A percentile compares a stretch with the other conserved stretches of the same genome.
Evolutionary conservation across 768 basidiomycete species (phyloP).

Genomic region (Russula sp.): DNA sequence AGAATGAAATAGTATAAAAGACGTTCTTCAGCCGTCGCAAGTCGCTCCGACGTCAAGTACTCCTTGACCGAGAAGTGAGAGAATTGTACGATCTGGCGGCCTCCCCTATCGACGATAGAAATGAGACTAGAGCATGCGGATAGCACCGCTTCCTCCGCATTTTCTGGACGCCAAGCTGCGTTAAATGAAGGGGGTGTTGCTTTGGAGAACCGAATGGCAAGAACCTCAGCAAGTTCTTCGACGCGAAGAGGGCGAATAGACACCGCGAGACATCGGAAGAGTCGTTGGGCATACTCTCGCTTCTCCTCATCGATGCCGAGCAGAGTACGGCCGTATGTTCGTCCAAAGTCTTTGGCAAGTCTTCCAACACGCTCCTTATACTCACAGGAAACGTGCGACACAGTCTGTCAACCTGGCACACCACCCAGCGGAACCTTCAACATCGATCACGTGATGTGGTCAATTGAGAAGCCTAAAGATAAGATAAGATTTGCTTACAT

Average conservation of each 20-base stretch:
- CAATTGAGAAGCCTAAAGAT: background rate
- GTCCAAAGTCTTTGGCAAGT: background rate
- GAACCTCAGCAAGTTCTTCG: constrained; percentile 14
- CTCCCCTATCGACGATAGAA: background rate
- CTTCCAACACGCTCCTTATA: background rate
- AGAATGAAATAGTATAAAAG: constrained; percentile 18
- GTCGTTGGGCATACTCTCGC: background rate
- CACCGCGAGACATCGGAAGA: constrained; percentile 7
- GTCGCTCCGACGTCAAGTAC: constrained; percentile 20
- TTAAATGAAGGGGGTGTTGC: too few species aligned
- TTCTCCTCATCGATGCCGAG: background rate
- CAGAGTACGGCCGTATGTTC: background rate
- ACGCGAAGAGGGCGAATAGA: constrained; percentile 13
- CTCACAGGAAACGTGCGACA: background rate
- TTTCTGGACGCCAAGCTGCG: constrained; percentile 3
- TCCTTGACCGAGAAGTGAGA: constrained; percentile 24
- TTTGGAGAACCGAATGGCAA: constrained; percentile 16
- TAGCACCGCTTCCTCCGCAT: background rate
- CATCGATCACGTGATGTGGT: background rate
- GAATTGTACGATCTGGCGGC: background rate
- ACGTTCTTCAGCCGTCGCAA: background rate
- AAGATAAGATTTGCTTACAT: constrained; percentile 2
- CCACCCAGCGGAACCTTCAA: background rate
- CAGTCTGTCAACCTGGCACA: background rate
- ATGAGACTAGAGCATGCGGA: background rate